Evolutionary conservation across 2,329 filamentous ascomycete species (phyloP).

Genomic region (Hymenoscyphus salicellus): DNA sequence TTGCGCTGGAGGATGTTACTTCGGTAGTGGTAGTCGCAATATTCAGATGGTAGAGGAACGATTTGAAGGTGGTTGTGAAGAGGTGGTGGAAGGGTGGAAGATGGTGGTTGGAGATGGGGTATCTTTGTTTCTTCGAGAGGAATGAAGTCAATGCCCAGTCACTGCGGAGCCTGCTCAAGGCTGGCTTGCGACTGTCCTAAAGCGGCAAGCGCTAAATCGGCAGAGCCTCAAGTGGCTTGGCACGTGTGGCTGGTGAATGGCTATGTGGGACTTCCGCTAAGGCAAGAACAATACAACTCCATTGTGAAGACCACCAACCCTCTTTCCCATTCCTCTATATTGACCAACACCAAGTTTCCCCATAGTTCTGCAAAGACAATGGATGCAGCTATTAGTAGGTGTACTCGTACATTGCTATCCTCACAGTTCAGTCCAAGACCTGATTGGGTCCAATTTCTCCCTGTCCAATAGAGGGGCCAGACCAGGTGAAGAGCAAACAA

Average conservation of each 20-base stretch:
- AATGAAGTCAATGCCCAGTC: neutral
- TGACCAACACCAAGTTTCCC: neutral
- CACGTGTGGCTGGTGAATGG: no score
- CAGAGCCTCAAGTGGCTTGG: no score
- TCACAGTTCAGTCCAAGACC: neutral
- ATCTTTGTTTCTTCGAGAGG: neutral
- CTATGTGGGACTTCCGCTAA: no score
- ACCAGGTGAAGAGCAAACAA: neutral
- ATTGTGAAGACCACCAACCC: neutral
- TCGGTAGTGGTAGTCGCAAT: neutral
- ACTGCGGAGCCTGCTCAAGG: no score
- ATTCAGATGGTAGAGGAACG: no score
- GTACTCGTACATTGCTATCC: neutral
- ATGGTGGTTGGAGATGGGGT: neutral
- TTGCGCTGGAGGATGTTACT: neutral
- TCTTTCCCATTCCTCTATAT: neutral
- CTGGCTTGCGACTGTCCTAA: neutral
- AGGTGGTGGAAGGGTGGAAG: neutral
- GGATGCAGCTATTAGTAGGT: neutral
- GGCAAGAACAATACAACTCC: no score
- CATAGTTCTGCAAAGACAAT: neutral
- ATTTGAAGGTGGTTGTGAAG: no score
- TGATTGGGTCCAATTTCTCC: neutral
- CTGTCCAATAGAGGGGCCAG: neutral
- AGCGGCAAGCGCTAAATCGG: no score